A percentile compares a stretch with the other conserved stretches of the same genome.
phyloP scores from a whole-genome alignment of 2,329 filamentous ascomycete species.

The Chrysoporthe austroafricana region DNA sequence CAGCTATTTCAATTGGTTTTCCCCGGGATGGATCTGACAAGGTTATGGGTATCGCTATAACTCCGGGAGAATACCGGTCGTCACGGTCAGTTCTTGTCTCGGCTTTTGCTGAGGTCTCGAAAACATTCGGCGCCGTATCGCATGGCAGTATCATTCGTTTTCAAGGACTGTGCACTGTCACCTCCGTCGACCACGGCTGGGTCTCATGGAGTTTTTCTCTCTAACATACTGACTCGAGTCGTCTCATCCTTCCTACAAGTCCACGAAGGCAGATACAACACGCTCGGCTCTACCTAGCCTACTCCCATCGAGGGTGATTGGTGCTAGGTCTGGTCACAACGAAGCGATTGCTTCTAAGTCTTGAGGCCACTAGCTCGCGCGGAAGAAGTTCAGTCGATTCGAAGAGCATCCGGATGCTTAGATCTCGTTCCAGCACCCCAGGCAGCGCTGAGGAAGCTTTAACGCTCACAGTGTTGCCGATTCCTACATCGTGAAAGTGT shows the following conservation, averaged over 20 bases:
- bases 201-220: not conserved
- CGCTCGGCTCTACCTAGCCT: not conserved
- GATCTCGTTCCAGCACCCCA: not conserved
- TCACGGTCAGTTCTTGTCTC: not conserved
- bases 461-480: not conserved
- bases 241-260: not conserved
- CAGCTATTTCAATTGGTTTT: constrained; percentile 11
- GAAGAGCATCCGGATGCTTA: not conserved
- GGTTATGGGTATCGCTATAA: constrained; percentile 6
- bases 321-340: not conserved
- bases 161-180: not conserved
- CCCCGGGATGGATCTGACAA: not conserved
- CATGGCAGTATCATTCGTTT: not conserved
- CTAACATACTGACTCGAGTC: not conserved
- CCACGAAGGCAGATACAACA: not conserved
- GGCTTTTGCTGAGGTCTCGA: not conserved
- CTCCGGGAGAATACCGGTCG: not conserved
- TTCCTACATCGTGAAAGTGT: not conserved
- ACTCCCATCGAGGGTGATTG: not conserved
- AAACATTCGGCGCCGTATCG: not conserved
- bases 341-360: not conserved
- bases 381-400: not conserved
- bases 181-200: not conserved
- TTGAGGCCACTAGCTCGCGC: not conserved
- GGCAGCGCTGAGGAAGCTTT: not conserved